Base-by-base conservation (phyloP, 371 early-diverging fungal species). In the Mortierella sp. region DNA sequence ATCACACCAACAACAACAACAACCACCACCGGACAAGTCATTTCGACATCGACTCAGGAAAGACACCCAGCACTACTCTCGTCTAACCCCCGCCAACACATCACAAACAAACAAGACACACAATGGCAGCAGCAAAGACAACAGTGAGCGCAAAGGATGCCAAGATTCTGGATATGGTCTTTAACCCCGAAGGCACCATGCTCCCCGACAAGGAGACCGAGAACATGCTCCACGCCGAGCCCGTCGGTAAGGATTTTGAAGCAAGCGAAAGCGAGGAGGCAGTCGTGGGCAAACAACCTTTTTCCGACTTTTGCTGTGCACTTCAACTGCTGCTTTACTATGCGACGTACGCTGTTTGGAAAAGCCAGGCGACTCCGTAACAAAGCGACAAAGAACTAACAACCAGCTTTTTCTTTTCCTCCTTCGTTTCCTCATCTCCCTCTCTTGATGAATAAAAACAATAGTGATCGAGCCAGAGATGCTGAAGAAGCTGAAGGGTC, bases 101-200 rank as follows among this genome's bases (percentile, higher is more conserved):
- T 6, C 13, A 16, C 59, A 28, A 59, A 26, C 55, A 26, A n/a
- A 8, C 55, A 55, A 57, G 26, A 75, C 14, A 64, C 28, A 43
- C 24, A 54, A 71, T 26, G 28, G 31, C 72, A 61, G 55, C 83
- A 14, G 64, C 80, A 69, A 75, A 78, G 55, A 67, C 81, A 26
- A 43, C 69, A 46, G 55, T 84, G 57, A 80, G 76, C 59, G 85
- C 78, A 75, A 75, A 76, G 53, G 85, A 84, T 34, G 85, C 85
- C 57, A 74, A 75, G 69, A 84, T 84, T 59, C 78, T 84, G 48
- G 81, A 84, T 72, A 84, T 84, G 85, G 85, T 84, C 79, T 84
- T 84, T 81, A 84, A 84, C 46, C 85, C 85, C 43, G 85, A 84
- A 48, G 85, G 85, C 64, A 84, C 85, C 48, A 84, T 84, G 85